These are phyloP conservation scores for Aphanomyces invadans DNA, from an alignment of 352 stramenopile genomes.

Conservation along the genomic window DNA sequence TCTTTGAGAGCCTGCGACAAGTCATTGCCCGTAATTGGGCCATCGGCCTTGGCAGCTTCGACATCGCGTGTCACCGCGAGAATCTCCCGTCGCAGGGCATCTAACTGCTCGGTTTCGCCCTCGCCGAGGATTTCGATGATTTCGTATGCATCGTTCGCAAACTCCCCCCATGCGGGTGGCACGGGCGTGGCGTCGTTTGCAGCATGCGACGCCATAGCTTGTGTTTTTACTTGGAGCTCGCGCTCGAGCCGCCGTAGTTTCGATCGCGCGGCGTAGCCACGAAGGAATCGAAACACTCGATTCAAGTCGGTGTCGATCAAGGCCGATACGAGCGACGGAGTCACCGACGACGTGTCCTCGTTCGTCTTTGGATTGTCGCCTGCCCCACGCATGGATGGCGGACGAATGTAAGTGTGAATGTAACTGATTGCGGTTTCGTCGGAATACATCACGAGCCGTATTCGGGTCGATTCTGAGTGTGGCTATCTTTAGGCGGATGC, in stretches of 20 bases:
- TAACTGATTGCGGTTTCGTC: too few relatives aligned
- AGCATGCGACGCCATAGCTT: neutral
- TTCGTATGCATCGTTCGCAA: neutral
- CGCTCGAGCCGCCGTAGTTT: neutral
- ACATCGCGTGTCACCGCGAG: neutral
- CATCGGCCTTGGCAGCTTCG: neutral
- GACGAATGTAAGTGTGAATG: too few relatives aligned
- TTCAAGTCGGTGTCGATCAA: neutral
- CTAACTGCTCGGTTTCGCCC: neutral
- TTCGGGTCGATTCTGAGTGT: too few relatives aligned
- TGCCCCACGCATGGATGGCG: neutral
- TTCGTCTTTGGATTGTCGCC: neutral
- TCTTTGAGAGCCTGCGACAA: neutral
- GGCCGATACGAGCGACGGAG: neutral
- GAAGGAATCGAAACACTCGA: constrained; percentile 2
- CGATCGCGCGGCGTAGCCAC: neutral
- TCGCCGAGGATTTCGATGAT: neutral
- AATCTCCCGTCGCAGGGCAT: neutral
- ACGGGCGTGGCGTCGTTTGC: neutral
- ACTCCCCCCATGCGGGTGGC: neutral
- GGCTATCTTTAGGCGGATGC: too few relatives aligned
- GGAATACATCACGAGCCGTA: too few relatives aligned
- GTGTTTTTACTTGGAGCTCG: neutral
- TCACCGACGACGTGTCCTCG: neutral
- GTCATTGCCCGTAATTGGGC: constrained; percentile 3